Evolutionary conservation across 805 yeast species (phyloP).

Genomic region (Dipodascopsis tothii): DNA sequence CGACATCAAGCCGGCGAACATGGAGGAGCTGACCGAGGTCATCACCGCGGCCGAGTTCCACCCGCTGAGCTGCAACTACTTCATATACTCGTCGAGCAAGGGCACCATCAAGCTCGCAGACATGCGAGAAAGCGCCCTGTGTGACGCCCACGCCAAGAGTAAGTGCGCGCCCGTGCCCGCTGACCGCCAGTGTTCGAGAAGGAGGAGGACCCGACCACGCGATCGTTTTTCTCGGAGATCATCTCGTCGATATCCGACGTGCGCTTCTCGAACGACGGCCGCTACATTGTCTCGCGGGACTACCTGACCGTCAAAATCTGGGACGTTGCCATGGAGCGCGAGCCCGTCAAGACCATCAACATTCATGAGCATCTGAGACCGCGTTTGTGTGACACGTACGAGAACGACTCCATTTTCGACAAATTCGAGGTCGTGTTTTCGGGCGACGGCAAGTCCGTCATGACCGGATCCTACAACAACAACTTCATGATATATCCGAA

Average conservation of each 20-base stretch:
- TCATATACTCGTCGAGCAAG: slow-evolving; percentile 91
- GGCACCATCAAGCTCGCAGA: slow-evolving; percentile 94
- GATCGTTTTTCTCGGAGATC: slow-evolving; percentile 94
- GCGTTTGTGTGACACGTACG: slow-evolving; percentile 92
- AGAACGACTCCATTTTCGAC: slow-evolving; percentile 96
- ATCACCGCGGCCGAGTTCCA: slow-evolving; percentile 95
- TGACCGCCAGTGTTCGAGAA: slow-evolving; percentile 68
- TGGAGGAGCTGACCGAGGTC: slow-evolving; percentile 98
- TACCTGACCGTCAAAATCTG: slow-evolving; percentile 95
- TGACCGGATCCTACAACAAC: slow-evolving; percentile 96
- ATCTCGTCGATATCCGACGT: slow-evolving; percentile 91
- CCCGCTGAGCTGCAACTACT: slow-evolving; percentile 82
- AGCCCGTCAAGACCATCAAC: slow-evolving; percentile 87
- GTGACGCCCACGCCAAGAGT: slow-evolving; percentile 70
- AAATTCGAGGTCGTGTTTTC: slow-evolving; percentile 93
- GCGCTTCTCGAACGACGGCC: slow-evolving; percentile 83
- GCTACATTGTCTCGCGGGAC: slow-evolving; percentile 93
- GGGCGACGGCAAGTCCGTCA: slow-evolving; percentile 84
- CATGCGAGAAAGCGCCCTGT: slow-evolving; percentile 90
- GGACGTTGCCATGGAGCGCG: slow-evolving; percentile 96
- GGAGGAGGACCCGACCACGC: slow-evolving; percentile 82
- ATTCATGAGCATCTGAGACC: slow-evolving; percentile 93
- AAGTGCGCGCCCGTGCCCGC: not conserved
- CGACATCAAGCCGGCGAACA: slow-evolving; percentile 93
- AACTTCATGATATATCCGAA: slow-evolving; percentile 95